Evolutionary conservation across 805 yeast genomes (phyloP).

Genomic region (Sungouiozyma ichnusensis): DNA sequence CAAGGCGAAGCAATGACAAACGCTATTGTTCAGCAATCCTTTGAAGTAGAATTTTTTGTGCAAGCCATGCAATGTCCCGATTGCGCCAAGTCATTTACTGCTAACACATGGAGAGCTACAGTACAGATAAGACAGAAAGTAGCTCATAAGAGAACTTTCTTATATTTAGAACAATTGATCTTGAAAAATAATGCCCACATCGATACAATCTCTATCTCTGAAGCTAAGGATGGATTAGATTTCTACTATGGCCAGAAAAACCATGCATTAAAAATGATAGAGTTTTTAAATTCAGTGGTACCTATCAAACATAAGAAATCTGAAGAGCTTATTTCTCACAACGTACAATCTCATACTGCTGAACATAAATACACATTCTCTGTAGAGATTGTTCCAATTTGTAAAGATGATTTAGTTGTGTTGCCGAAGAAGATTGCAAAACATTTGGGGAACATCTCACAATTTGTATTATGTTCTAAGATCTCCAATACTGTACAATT

Average conservation of each 20-base stretch:
- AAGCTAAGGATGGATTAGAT: constrained; percentile 88
- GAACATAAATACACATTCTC: constrained; percentile 86
- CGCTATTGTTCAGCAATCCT: constrained; percentile 84
- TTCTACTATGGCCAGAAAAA: constrained; percentile 81
- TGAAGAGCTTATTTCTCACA: constrained; percentile 82
- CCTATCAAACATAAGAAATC: constrained; percentile 78
- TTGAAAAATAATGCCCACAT: constrained; percentile 86
- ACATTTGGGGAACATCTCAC: constrained; percentile 70
- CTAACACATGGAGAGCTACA: constrained; percentile 95
- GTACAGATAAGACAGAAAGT: constrained; percentile 98
- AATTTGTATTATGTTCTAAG: constrained; percentile 76
- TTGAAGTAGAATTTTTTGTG: constrained; percentile 92
- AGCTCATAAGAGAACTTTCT: constrained; percentile 92
- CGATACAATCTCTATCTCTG: constrained; percentile 88
- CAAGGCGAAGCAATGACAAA: constrained; percentile 94
- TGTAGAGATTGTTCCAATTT: constrained; percentile 88
- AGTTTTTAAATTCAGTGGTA: constrained; percentile 71
- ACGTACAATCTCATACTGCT: constrained; percentile 81
- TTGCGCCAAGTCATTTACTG: constrained; percentile 94
- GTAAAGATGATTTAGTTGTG: constrained; percentile 92
- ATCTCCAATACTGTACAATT: constrained; percentile 77
- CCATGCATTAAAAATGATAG: constrained; percentile 90
- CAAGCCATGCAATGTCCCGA: constrained; percentile 96
- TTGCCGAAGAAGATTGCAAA: constrained; percentile 81
- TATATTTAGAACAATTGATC: constrained; percentile 90